These are phyloP conservation scores for Colletotrichum liaoningense DNA, from an alignment of 2,329 filamentous ascomycete genomes.

Conservation along the genomic window DNA sequence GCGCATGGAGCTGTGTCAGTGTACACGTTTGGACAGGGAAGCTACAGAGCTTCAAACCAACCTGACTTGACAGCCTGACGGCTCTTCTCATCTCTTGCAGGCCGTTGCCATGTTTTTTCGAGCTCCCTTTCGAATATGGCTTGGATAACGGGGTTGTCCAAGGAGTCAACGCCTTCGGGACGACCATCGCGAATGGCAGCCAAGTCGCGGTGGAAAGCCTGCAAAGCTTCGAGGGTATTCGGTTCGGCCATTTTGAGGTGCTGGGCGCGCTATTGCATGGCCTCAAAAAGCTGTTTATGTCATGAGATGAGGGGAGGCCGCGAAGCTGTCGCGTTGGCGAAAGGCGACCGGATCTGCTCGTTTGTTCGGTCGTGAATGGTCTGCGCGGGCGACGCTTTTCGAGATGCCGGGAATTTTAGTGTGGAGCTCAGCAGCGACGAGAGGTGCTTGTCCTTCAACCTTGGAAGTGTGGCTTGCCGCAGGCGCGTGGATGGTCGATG, in stretches of 20 bases:
- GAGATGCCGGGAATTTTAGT: slow-evolving; percentile 36
- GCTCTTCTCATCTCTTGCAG: slow-evolving; percentile 79
- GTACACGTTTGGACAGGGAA: background rate
- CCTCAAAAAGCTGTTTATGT: slow-evolving; percentile 36
- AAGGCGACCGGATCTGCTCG: slow-evolving; percentile 8
- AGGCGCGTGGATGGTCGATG: slow-evolving; percentile 2
- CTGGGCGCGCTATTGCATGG: slow-evolving; percentile 59
- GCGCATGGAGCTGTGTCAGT: slow-evolving; percentile 38
- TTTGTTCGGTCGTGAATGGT: slow-evolving; percentile 15
- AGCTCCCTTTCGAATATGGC: slow-evolving; percentile 79
- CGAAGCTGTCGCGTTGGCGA: slow-evolving; percentile 32
- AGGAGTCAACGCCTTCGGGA: slow-evolving; percentile 68
- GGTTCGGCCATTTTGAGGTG: slow-evolving; percentile 75
- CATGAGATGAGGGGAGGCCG: slow-evolving; percentile 27
- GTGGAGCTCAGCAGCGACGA: slow-evolving; percentile 23
- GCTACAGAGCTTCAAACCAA: slow-evolving; percentile 48
- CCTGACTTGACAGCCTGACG: slow-evolving; percentile 77
- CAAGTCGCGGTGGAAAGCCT: slow-evolving; percentile 88
- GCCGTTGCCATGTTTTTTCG: slow-evolving; percentile 79
- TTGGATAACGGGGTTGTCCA: slow-evolving; percentile 77
- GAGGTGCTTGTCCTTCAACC: background rate
- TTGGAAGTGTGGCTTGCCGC: slow-evolving; percentile 2
- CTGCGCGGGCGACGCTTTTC: slow-evolving; percentile 23
- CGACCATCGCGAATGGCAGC: slow-evolving; percentile 79
- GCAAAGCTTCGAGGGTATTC: slow-evolving; percentile 80